phyloP scores from a whole-genome alignment of 1,284 basidiomycete species.

The Cronartium quercuum region DNA sequence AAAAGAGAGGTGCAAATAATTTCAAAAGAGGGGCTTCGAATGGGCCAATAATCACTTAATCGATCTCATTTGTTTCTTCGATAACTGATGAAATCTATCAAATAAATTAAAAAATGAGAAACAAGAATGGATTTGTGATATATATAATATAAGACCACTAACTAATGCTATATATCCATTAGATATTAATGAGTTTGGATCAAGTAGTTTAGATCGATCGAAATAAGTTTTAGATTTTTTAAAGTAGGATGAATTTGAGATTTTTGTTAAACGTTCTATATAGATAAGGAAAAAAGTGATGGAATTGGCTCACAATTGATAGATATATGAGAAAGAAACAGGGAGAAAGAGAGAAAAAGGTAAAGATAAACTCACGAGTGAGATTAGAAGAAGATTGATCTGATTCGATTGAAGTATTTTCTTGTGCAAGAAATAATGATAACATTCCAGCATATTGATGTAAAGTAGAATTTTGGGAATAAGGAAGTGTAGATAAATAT shows the following conservation, averaged over 20 bases:
- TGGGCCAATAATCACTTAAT: slow-evolving; percentile 24
- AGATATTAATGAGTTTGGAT: slow-evolving; percentile 3
- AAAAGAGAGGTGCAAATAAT: not conserved
- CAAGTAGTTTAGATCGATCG: slow-evolving; percentile 5
- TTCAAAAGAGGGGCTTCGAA: slow-evolving; percentile 24
- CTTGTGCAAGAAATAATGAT: too few relatives aligned
- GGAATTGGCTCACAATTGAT: too few relatives aligned
- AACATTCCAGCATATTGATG: slow-evolving; percentile 30
- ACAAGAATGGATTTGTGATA: too few relatives aligned
- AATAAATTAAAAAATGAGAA: too few relatives aligned
- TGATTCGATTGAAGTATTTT: not conserved
- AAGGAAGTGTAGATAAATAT: slow-evolving; percentile 3
- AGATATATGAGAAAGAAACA: too few relatives aligned
- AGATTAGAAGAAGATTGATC: not conserved
- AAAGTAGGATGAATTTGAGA: slow-evolving; percentile 1
- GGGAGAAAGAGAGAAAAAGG: too few relatives aligned
- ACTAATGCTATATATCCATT: slow-evolving; percentile 9
- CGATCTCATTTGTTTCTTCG: not conserved
- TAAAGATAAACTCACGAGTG: not conserved
- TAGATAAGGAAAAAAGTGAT: not conserved
- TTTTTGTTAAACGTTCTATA: slow-evolving; percentile 1
- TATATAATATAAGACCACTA: too few relatives aligned
- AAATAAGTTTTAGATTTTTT: slow-evolving; percentile 13
- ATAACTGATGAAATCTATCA: not conserved
- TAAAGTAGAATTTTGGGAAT: slow-evolving; percentile 12